phyloP scores from a whole-genome alignment of 495 filamentous ascomycete species.

The Evansstolkia leycettana region DNA sequence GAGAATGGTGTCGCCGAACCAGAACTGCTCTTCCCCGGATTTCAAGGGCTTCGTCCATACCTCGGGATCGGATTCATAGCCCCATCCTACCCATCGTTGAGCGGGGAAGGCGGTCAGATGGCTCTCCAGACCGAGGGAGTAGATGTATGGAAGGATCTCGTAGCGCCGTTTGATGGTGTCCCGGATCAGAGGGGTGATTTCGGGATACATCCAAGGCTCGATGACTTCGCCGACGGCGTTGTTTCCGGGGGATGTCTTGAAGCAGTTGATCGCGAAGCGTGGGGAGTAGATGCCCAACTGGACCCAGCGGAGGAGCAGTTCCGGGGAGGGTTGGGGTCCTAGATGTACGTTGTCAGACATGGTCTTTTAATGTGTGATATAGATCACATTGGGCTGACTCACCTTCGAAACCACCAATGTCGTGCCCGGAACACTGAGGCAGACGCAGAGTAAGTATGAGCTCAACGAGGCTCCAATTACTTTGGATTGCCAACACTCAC shows the following conservation, averaged over 20 bases:
- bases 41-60: slow-evolving; percentile 46
- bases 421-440: slow-evolving; percentile 56
- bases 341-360: background rate
- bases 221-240: slow-evolving; percentile 55
- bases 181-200: slow-evolving; percentile 45
- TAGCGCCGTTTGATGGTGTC: slow-evolving; percentile 55
- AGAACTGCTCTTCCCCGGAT: slow-evolving; percentile 53
- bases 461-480: no score
- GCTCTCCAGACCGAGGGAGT: slow-evolving; percentile 47
- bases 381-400: background rate
- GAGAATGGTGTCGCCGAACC: slow-evolving; percentile 55
- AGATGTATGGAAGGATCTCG: slow-evolving; percentile 56
- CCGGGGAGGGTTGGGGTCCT: slow-evolving; percentile 53
- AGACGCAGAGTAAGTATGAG: no score
- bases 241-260: slow-evolving; percentile 51
- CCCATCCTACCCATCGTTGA: slow-evolving; percentile 59
- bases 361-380: background rate
- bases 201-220: slow-evolving; percentile 62
- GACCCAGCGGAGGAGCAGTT: slow-evolving; percentile 58
- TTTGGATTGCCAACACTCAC: no score
- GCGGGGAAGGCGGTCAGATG: slow-evolving; percentile 44
- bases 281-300: slow-evolving; percentile 56
- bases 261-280: slow-evolving; percentile 64
- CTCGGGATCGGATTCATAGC: slow-evolving; percentile 49
- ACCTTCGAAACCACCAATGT: slow-evolving; percentile 59